Evolutionary conservation across 192 early-diverging fungal species (phyloP).

Genomic region (Backusella macrospora): DNA sequence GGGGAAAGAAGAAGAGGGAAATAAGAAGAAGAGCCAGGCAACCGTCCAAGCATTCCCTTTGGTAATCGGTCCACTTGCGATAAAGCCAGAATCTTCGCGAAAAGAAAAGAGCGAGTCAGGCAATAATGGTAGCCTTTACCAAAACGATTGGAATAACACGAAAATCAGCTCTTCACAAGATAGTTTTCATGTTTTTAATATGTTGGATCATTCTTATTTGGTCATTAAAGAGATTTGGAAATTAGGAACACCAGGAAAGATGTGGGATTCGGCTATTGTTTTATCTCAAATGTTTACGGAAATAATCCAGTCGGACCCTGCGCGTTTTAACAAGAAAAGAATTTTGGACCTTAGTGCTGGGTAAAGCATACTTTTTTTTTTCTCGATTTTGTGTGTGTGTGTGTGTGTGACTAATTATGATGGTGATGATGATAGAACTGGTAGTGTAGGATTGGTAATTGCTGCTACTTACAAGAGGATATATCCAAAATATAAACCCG

Average conservation of each 20-base stretch:
- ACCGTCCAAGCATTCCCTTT: conserved; percentile 7
- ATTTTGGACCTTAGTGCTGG: conserved; percentile 52
- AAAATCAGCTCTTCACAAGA: background rate
- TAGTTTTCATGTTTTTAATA: conserved; percentile 19
- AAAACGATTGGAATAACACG: conserved; percentile 3
- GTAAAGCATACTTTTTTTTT: conserved; percentile 21
- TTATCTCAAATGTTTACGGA: conserved; percentile 38
- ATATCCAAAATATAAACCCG: background rate
- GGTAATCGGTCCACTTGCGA: conserved; percentile 7
- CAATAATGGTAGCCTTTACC: background rate
- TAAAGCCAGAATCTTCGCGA: background rate
- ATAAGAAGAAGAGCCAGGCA: background rate
- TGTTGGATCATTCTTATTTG: conserved; percentile 11
- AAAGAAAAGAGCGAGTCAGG: background rate
- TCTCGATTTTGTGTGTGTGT: no score
- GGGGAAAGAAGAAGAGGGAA: background rate
- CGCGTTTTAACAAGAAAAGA: conserved; percentile 31
- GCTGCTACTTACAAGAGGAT: background rate
- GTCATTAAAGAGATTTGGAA: conserved; percentile 39
- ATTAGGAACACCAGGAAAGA: conserved; percentile 45
- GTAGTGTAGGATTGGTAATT: conserved; percentile 22
- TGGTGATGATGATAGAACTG: conserved; percentile 6
- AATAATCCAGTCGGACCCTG: background rate
- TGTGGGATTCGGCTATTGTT: conserved; percentile 53
- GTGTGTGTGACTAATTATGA: background rate